These are phyloP conservation scores for Colletotrichum orchidophilum DNA, from an alignment of 2,329 filamentous ascomycete species.

Conservation along the genomic window DNA sequence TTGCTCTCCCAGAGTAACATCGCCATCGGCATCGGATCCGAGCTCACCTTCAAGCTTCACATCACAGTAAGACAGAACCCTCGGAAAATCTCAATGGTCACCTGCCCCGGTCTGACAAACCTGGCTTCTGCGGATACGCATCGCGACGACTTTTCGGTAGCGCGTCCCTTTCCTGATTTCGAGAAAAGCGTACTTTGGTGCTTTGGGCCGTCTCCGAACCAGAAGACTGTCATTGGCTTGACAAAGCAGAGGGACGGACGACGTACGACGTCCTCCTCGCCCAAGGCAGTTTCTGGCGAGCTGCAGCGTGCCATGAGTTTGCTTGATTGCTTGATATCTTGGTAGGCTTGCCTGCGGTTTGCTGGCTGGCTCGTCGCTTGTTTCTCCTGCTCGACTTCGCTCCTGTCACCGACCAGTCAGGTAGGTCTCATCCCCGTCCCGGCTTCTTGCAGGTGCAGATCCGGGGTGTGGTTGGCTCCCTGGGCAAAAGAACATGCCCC, in stretches of 20 bases:
- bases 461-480: constrained; percentile 23
- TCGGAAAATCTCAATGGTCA: not conserved
- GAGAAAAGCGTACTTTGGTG: not conserved
- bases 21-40: not conserved
- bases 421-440: not conserved
- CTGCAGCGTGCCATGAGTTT: constrained; percentile 11
- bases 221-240: not conserved
- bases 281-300: constrained; percentile 3
- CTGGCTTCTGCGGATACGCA: too few relatives aligned
- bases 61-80: not conserved
- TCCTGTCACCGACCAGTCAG: not conserved
- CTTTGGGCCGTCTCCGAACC: not conserved
- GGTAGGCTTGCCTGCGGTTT: not conserved
- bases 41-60: not conserved
- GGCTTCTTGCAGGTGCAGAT: constrained; percentile 30
- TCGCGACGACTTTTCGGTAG: not conserved
- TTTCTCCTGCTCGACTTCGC: not conserved
- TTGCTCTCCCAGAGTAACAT: not conserved
- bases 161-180: not conserved
- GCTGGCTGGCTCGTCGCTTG: not conserved
- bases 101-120: not conserved
- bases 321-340: not conserved
- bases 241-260: not conserved
- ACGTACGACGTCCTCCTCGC: not conserved
- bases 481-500: not conserved